Evolutionary conservation across 305 asterid species (phyloP), one percentile per base, ranked within the genome.

Genomic region (Fraxinus angustifolia): DNA sequence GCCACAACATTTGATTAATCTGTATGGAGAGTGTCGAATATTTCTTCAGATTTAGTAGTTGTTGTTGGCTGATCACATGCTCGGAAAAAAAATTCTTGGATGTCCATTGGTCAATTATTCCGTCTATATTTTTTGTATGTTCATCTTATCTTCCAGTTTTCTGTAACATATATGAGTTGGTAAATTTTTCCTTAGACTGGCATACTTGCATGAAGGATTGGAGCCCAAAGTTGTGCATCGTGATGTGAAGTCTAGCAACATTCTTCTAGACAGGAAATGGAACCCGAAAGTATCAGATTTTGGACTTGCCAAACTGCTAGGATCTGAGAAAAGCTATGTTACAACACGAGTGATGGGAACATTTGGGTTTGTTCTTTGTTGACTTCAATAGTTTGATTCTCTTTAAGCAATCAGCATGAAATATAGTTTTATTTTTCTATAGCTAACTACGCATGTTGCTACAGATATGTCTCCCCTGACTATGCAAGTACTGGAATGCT

Each of bases 171-270:
- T 58, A 28, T 42, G 75, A 75, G 73, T 56, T 77, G 50, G 33
- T 26, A 30, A 75, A 78, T 45, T 38, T 86, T 80, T 35, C 82
- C 80, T n/a, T 91, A 95, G 99, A 82, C 89, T 95, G 82, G 99
- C 98, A 67, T 93, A 95, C 90, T 87, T 95, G 83, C 99, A 95
- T 8, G 99, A 95, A 90, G 99, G 98, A 34, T 82, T 95, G 84
- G 99, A 95, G 80, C 99, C 99, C 80, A 95, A 95, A 89, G 99
- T 95, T 78, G 98, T 95, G 78, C 99, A 95, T 78, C 99, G 99
- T 56, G 99, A 95, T 84, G 97, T 95, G 78, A 95, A 95, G 86
- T 93, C 99, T 35, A 95, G 99, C 88, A 95, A 95, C 88, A 92
- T 95, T 84, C 97, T 95, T 60, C 84, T 95, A 83, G 99, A 95